Conservation (phyloP, 306 rosid species). For the Medicago arabica region DNA sequence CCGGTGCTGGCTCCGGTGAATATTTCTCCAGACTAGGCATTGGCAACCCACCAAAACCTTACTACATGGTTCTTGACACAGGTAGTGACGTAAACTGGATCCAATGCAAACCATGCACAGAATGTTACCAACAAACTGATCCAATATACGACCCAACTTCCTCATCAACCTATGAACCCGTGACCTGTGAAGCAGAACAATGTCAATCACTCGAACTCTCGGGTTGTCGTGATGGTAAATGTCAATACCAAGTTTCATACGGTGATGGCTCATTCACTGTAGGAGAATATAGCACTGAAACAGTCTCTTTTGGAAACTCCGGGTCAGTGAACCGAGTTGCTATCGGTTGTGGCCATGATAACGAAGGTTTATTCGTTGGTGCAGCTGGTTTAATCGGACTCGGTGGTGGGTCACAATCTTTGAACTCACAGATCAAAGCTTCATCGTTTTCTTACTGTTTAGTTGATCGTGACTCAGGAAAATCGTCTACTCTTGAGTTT, state of each 20-base stretch:
- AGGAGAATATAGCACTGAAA: slow-evolving; percentile 72
- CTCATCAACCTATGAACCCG: slow-evolving; percentile 58
- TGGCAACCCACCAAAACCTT: slow-evolving; percentile 65
- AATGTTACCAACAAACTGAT: slow-evolving; percentile 88
- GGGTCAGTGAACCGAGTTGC: slow-evolving; percentile 59
- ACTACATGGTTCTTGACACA: slow-evolving; percentile 87
- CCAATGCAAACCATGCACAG: slow-evolving; percentile 86
- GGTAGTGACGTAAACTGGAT: slow-evolving; percentile 93
- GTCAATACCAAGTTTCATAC: slow-evolving; percentile 82
- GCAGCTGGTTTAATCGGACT: slow-evolving; percentile 88
- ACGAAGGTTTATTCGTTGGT: slow-evolving; percentile 79
- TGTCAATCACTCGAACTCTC: slow-evolving; percentile 58
- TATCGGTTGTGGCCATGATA: slow-evolving; percentile 85
- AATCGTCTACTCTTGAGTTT: slow-evolving; percentile 83
- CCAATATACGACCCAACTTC: slow-evolving; percentile 68
- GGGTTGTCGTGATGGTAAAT: slow-evolving; percentile 53
- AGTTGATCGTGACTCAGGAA: slow-evolving; percentile 77
- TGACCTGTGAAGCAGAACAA: slow-evolving; percentile 63
- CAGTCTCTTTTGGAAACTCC: slow-evolving; percentile 69
- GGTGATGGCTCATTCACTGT: slow-evolving; percentile 91
- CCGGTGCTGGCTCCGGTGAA: slow-evolving; percentile 83
- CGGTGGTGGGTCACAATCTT: slow-evolving; percentile 77
- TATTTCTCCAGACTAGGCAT: slow-evolving; percentile 80
- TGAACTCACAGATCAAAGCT: slow-evolving; percentile 72
- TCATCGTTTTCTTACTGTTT: slow-evolving; percentile 81